Evolutionary conservation across 441 rosid genomes (phyloP).

Genomic region (Melastoma candidum): DNA sequence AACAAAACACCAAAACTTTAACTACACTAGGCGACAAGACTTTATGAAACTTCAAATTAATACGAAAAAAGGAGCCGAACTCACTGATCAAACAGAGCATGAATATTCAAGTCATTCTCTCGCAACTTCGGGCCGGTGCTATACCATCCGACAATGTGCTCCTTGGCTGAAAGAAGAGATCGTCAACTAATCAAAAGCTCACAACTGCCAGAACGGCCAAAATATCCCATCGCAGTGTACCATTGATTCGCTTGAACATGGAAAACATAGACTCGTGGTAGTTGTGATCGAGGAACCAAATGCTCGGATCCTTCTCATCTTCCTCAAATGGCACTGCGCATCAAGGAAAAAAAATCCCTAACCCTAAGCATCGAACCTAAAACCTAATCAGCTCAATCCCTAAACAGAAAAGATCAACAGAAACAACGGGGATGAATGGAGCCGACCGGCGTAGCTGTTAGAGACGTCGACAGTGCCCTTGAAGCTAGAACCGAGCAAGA

Average conservation of each 20-base stretch:
- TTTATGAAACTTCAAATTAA: too few species aligned
- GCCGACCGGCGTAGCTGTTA: constrained; percentile 72
- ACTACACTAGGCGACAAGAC: background rate
- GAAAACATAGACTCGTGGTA: constrained; percentile 6
- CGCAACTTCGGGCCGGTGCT: constrained; percentile 81
- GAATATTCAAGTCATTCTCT: constrained; percentile 76
- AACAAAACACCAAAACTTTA: too few species aligned
- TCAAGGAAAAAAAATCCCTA: background rate
- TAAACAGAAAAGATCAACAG: too few species aligned
- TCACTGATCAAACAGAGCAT: constrained; percentile 52
- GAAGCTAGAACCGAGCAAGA: constrained; percentile 56
- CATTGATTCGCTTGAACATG: constrained; percentile 11
- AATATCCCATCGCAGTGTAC: background rate
- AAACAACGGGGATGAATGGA: too few species aligned
- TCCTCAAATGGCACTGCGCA: constrained; percentile 12
- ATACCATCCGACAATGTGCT: constrained; percentile 93
- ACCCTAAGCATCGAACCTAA: too few species aligned
- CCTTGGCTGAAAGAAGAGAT: constrained; percentile 51
- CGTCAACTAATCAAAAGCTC: background rate
- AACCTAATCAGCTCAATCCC: too few species aligned
- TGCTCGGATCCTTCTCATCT: constrained; percentile 10
- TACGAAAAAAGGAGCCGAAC: background rate
- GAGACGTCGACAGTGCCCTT: constrained; percentile 75
- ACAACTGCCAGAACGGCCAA: background rate
- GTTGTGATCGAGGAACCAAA: constrained; percentile 8